Percentiles rank a stretch among this genome's conserved stretches.
These are phyloP conservation scores for Tolypocladium cylindrosporum DNA, from an alignment of 2,329 filamentous ascomycete genomes.

Conservation along the genomic window DNA sequence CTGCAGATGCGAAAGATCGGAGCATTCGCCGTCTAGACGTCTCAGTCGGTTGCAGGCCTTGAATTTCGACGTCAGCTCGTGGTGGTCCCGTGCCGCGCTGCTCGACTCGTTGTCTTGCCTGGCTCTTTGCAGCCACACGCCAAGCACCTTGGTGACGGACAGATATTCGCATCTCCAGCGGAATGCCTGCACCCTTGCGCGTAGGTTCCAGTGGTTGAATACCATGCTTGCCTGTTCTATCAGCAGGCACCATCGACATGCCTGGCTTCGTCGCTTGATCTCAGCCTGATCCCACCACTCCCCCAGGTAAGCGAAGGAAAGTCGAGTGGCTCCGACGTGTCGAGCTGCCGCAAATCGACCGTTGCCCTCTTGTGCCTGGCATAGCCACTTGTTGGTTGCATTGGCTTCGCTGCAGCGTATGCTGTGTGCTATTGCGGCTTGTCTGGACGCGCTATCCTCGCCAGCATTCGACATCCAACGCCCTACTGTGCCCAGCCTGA, in stretches of 20 bases:
- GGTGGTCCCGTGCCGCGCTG: background rate
- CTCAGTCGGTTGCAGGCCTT: slow-evolving; percentile 8
- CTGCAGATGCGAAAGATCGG: slow-evolving; percentile 10
- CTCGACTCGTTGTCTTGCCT: background rate
- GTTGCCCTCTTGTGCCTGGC: background rate
- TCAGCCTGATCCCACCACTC: slow-evolving; percentile 22
- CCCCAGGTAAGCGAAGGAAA: slow-evolving; percentile 14
- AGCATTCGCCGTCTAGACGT: slow-evolving; percentile 4
- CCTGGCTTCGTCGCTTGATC: slow-evolving; percentile 11
- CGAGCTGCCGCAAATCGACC: slow-evolving; percentile 4
- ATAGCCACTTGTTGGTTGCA: background rate
- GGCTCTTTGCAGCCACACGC: slow-evolving; percentile 17
- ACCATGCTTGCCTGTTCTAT: slow-evolving; percentile 9
- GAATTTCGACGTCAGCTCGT: background rate
- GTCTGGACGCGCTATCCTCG: background rate
- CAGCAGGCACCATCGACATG: slow-evolving; percentile 11
- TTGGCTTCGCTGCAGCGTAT: background rate
- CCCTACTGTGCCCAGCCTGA: slow-evolving; percentile 1
- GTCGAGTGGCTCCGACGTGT: slow-evolving; percentile 6
- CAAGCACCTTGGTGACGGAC: slow-evolving; percentile 14
- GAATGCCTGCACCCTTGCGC: slow-evolving; percentile 21
- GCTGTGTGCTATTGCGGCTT: background rate
- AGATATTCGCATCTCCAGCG: slow-evolving; percentile 22
- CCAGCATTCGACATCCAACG: background rate
- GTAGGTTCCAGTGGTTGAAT: slow-evolving; percentile 22